Conservation (phyloP, 1,139 yeast species). For the Meyerozyma smithsonii region DNA sequence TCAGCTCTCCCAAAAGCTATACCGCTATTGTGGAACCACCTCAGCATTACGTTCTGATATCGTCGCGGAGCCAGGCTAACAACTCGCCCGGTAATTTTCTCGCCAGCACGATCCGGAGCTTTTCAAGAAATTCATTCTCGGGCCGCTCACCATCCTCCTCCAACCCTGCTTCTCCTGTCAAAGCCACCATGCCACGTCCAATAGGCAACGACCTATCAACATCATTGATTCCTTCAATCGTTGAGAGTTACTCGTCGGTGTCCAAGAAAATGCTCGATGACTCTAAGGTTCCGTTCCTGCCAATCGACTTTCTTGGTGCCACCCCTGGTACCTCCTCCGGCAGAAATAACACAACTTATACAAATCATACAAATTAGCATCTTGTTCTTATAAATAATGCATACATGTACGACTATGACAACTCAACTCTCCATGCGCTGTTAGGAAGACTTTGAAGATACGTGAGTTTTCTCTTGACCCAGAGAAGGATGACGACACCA, state of each 20-base stretch:
- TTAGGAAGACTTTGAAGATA: constrained; percentile 60
- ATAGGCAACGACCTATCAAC: constrained; percentile 19
- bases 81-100: constrained; percentile 5
- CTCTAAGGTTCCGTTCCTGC: constrained; percentile 37
- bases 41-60: constrained; percentile 1
- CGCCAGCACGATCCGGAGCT: constrained; percentile 14
- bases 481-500: constrained; percentile 66
- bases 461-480: constrained; percentile 58
- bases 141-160: constrained; percentile 7
- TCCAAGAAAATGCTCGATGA: constrained; percentile 33
- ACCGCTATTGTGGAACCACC: constrained; percentile 1
- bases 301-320: constrained; percentile 31
- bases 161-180: constrained; percentile 3
- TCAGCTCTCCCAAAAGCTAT: not conserved
- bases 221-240: constrained; percentile 38
- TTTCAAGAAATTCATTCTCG: constrained; percentile 4
- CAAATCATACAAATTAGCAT: not conserved
- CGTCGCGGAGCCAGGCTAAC: not conserved
- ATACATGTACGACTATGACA: not conserved
- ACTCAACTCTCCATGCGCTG: constrained; percentile 63
- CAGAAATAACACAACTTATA: no score
- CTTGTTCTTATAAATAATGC: not conserved
- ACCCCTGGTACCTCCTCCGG: no score
- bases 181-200: constrained; percentile 3
- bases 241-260: constrained; percentile 37